Evolutionary conservation across 352 stramenopile species (phyloP).

Genomic region (Phytophthora foliorum): DNA sequence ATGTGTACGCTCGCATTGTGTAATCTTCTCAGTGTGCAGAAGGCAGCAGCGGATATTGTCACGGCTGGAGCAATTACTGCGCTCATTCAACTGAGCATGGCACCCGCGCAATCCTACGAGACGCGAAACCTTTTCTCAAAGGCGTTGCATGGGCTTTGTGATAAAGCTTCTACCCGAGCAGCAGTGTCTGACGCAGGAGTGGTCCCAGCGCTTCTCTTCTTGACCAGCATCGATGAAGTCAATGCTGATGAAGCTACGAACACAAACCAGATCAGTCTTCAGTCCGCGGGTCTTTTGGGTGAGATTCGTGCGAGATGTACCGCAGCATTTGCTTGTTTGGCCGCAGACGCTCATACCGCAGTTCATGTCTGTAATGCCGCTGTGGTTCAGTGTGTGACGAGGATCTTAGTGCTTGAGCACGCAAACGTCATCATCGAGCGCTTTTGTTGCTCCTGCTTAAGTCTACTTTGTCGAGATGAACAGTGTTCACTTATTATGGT

Average conservation of each 20-base stretch:
- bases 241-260: not conserved
- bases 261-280: not conserved
- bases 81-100: slow-evolving; percentile 72
- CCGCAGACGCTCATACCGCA: slow-evolving; percentile 50
- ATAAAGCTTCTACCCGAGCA: slow-evolving; percentile 54
- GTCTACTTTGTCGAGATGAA: slow-evolving; percentile 77
- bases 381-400: slow-evolving; percentile 68
- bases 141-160: slow-evolving; percentile 73
- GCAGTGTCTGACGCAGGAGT: slow-evolving; percentile 64
- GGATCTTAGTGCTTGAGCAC: slow-evolving; percentile 60
- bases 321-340: slow-evolving; percentile 70
- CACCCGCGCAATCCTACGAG: slow-evolving; percentile 50
- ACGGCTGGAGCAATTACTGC: slow-evolving; percentile 70
- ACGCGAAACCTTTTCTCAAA: slow-evolving; percentile 72
- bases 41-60: slow-evolving; percentile 77
- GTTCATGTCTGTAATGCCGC: slow-evolving; percentile 51
- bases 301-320: slow-evolving; percentile 74
- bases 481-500: slow-evolving; percentile 65
- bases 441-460: slow-evolving; percentile 78
- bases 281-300: slow-evolving; percentile 28
- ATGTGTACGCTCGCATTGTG: slow-evolving; percentile 85
- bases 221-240: slow-evolving; percentile 43
- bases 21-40: slow-evolving; percentile 81
- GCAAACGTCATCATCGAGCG: slow-evolving; percentile 70
- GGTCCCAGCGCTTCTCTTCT: slow-evolving; percentile 64